These are phyloP conservation scores for Microstegium vimineum DNA, from an alignment of 176 grass and related monocot species.

Conservation along the genomic window DNA sequence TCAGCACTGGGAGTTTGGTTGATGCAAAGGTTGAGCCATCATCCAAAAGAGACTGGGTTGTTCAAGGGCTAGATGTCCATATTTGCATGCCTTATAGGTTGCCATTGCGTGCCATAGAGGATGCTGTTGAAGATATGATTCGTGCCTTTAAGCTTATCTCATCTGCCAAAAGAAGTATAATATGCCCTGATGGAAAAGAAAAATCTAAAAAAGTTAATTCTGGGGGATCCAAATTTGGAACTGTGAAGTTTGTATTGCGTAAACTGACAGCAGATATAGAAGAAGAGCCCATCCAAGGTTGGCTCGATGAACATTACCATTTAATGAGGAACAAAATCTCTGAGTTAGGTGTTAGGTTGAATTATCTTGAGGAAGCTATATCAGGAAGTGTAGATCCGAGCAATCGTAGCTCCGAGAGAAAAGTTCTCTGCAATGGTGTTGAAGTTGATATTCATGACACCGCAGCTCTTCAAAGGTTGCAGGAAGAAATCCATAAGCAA, in stretches of 20 bases:
- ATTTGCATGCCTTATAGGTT: slow-evolving; percentile 94
- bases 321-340: slow-evolving; percentile 79
- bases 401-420: slow-evolving; percentile 42
- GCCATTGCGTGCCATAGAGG: slow-evolving; percentile 93
- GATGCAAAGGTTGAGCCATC: slow-evolving; percentile 57
- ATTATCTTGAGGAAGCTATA: slow-evolving; percentile 78
- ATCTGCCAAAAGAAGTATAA: slow-evolving; percentile 68
- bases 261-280: slow-evolving; percentile 91
- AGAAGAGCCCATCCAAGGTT: slow-evolving; percentile 96
- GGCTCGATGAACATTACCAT: slow-evolving; percentile 98
- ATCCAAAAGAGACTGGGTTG: slow-evolving; percentile 73
- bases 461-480: slow-evolving; percentile 49
- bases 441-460: slow-evolving; percentile 61
- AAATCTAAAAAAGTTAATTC: slow-evolving; percentile 60
- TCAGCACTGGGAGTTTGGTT: slow-evolving; percentile 40
- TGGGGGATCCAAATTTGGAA: slow-evolving; percentile 68
- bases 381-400: slow-evolving; percentile 52
- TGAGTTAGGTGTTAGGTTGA: slow-evolving; percentile 77
- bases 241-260: slow-evolving; percentile 84
- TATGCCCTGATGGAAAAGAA: slow-evolving; percentile 58
- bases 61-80: slow-evolving; percentile 93
- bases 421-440: slow-evolving; percentile 41
- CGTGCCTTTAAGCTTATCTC: slow-evolving; percentile 84
- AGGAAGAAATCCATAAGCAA: slow-evolving; percentile 88
- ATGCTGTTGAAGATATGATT: slow-evolving; percentile 92